phyloP scores from a whole-genome alignment of 176 grass and related monocot genomes.

The Lolium rigidum region DNA sequence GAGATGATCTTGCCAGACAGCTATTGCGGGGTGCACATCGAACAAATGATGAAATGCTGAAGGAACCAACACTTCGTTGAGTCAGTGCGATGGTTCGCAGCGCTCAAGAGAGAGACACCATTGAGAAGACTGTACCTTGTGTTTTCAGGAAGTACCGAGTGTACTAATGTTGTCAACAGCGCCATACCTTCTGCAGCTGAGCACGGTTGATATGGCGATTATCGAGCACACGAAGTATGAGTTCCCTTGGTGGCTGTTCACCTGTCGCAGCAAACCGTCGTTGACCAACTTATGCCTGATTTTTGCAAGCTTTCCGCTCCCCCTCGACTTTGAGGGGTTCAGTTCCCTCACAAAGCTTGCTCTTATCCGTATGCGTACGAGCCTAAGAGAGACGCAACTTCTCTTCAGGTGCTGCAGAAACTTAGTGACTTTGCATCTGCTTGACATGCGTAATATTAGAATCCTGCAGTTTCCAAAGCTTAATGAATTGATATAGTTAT shows the following conservation, averaged over 20 bases:
- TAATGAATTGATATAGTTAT: neutral
- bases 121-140: constrained; percentile 7
- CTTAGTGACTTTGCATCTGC: neutral
- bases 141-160: neutral
- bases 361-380: neutral
- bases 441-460: neutral
- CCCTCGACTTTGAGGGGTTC: neutral
- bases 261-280: neutral
- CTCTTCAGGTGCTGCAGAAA: neutral
- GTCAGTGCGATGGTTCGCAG: neutral
- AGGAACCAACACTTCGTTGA: neutral
- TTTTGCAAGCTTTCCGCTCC: neutral
- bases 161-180: neutral
- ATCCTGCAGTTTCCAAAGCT: neutral
- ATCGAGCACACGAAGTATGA: neutral
- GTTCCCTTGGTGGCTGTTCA: constrained; percentile 8
- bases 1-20: neutral
- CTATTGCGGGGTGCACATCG: neutral
- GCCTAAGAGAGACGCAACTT: neutral
- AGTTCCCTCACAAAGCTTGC: constrained; percentile 12
- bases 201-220: neutral
- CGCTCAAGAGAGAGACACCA: neutral
- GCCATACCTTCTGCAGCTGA: neutral
- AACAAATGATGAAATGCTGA: neutral
- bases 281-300: neutral